Percentiles rank a stretch among this genome's conserved stretches.
Evolutionary conservation across 2,329 filamentous ascomycete genomes (phyloP).

Genomic region (Aureobasidium pullulans): DNA sequence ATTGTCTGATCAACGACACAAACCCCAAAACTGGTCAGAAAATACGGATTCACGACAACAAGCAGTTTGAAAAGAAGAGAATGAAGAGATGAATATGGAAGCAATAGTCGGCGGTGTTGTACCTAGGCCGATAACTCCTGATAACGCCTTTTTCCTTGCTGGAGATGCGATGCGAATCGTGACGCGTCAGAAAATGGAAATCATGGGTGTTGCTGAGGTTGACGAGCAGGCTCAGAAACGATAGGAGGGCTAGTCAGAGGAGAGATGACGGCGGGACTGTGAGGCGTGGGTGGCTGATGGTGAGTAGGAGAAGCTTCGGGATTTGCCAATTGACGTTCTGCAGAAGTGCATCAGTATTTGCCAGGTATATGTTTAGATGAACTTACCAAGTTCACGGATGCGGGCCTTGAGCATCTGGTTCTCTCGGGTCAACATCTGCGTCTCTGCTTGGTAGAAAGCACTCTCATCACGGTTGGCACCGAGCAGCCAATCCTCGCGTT

Average conservation of each 20-base stretch:
- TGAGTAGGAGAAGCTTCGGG: background rate
- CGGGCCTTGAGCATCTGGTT: constrained; percentile 76
- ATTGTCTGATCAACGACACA: background rate
- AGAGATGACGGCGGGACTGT: constrained; percentile 10
- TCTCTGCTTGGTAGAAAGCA: constrained; percentile 76
- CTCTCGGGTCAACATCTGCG: constrained; percentile 67
- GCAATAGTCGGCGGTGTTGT: background rate
- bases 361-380: no score
- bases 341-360: background rate
- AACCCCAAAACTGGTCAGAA: no score
- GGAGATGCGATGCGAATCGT: background rate
- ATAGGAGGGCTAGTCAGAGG: constrained; percentile 1
- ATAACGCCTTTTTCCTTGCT: background rate
- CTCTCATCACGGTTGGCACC: constrained; percentile 61
- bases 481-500: constrained; percentile 50
- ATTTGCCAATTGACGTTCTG: constrained; percentile 5
- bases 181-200: background rate
- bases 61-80: background rate
- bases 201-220: background rate
- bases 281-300: background rate
- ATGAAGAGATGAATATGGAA: background rate
- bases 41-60: background rate
- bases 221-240: background rate
- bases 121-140: background rate
- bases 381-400: constrained; percentile 63